Evolutionary conservation across 78 protist species (phyloP).

Genomic region (Dictyostelium citrinum): DNA sequence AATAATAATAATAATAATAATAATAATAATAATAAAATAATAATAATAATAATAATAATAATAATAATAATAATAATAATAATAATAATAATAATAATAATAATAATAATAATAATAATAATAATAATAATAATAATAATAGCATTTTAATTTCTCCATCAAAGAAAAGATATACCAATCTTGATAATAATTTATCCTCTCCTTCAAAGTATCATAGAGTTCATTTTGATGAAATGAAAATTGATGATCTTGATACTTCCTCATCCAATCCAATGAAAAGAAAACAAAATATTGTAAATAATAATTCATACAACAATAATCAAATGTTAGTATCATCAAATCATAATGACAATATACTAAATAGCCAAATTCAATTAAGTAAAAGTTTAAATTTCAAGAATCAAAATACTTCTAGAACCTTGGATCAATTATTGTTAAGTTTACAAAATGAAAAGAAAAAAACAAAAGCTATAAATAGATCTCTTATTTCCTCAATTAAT

Average conservation of each 20-base stretch:
- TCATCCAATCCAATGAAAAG: neutral
- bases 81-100: no score
- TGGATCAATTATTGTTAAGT: constrained; percentile 20
- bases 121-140: no score
- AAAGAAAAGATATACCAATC: neutral
- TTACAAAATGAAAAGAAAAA: constrained; percentile 6
- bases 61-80: no score
- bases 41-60: no score
- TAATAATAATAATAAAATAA: no score
- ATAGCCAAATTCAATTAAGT: neutral
- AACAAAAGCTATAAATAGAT: neutral
- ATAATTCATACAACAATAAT: neutral
- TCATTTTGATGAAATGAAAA: neutral
- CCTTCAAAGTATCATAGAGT: constrained; percentile 3
- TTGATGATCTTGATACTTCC: constrained; percentile 4
- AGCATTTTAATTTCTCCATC: neutral
- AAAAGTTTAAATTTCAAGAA: neutral
- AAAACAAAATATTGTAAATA: neutral
- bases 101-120: no score
- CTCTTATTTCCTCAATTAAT: neutral
- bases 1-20: no score
- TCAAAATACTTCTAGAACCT: neutral
- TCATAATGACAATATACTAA: neutral
- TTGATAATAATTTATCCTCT: neutral
- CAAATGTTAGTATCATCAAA: neutral